Conservation (phyloP, 768 basidiomycete genomes). For the Russula foetens region DNA sequence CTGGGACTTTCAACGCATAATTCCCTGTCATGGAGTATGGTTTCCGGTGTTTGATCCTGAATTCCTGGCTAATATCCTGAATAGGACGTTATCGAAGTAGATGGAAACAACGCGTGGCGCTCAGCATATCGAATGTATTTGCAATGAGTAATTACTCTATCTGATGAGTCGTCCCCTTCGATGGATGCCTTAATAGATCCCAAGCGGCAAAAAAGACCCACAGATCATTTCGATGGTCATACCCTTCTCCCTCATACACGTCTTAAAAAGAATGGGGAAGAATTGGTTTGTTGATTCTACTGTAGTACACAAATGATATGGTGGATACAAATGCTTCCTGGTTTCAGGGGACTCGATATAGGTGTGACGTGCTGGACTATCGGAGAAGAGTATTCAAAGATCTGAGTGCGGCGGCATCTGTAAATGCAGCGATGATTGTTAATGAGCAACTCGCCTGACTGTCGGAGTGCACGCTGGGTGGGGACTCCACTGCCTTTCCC, state of each 20-base stretch:
- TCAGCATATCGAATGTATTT: slow-evolving; percentile 20
- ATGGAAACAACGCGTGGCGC: slow-evolving; percentile 31
- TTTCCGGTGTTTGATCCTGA: background rate
- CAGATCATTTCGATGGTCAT: background rate
- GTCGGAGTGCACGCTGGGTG: slow-evolving; percentile 3
- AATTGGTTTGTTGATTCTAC: background rate
- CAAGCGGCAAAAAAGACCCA: background rate
- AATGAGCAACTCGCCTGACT: background rate
- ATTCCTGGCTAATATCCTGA: slow-evolving; percentile 1
- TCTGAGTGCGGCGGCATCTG: background rate
- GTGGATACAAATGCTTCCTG: background rate
- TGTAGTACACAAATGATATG: slow-evolving; percentile 10
- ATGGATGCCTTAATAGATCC: background rate
- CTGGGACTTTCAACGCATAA: slow-evolving; percentile 72
- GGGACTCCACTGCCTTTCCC: slow-evolving; percentile 17
- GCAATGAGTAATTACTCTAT: background rate
- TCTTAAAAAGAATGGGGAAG: background rate
- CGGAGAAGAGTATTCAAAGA: slow-evolving; percentile 9
- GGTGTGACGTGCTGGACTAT: background rate
- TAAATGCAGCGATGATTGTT: background rate
- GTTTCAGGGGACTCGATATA: background rate
- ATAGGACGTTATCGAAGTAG: slow-evolving; percentile 36
- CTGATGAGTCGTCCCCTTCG: too few species aligned
- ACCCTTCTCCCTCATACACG: background rate
- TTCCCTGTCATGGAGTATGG: slow-evolving; percentile 59